Percentiles rank a stretch among this genome's conserved stretches.
Evolutionary conservation across 192 early-diverging fungal species (phyloP).

Genomic region (Podila horticola): DNA sequence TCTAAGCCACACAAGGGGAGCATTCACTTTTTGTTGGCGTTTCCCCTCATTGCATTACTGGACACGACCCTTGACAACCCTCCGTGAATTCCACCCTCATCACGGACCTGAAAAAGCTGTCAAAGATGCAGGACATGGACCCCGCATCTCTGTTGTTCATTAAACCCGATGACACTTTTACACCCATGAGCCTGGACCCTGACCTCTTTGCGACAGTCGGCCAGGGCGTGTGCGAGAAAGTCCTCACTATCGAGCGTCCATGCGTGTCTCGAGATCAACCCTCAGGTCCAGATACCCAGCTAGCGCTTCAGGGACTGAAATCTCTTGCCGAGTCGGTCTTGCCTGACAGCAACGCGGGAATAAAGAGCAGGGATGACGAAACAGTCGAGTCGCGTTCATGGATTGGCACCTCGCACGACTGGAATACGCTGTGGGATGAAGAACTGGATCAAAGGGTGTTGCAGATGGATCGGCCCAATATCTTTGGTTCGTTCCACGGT

Average conservation of each 20-base stretch:
- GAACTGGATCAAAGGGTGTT: slow-evolving; percentile 27
- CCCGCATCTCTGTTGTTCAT: slow-evolving; percentile 31
- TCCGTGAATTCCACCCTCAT: no score
- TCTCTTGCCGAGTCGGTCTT: neutral
- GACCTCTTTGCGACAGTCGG: slow-evolving; percentile 25
- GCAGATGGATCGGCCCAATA: slow-evolving; percentile 8
- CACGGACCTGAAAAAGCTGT: no score
- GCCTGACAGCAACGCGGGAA: neutral
- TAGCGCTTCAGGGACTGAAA: neutral
- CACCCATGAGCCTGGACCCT: slow-evolving; percentile 17
- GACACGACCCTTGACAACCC: no score
- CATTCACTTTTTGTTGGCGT: neutral
- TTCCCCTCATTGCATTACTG: neutral
- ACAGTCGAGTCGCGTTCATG: neutral
- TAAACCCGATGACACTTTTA: slow-evolving; percentile 11
- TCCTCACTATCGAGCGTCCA: slow-evolving; percentile 6
- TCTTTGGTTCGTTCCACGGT: slow-evolving; percentile 13
- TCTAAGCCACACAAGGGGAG: neutral
- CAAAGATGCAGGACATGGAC: slow-evolving; percentile 28
- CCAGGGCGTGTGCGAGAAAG: slow-evolving; percentile 11
- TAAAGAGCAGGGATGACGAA: neutral
- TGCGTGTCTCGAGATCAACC: neutral
- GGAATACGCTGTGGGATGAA: slow-evolving; percentile 13
- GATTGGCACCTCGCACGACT: slow-evolving; percentile 1
- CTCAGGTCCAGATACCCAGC: neutral